These are phyloP conservation scores for Colletotrichum eleusines DNA, from an alignment of 2,329 filamentous ascomycete species.

Conservation along the genomic window DNA sequence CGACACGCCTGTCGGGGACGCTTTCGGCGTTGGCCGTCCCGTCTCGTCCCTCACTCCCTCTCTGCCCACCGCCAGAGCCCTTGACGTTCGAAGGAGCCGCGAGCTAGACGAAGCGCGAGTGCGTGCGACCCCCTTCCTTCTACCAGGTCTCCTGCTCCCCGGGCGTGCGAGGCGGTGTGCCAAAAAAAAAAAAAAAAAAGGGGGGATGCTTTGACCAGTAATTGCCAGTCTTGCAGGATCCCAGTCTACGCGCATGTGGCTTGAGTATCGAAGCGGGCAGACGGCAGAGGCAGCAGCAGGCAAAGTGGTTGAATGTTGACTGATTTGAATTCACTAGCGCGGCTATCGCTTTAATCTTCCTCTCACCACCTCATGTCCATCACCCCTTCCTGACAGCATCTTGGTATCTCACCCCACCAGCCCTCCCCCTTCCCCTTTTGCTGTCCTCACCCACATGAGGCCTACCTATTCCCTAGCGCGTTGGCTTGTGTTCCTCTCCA, in stretches of 20 bases:
- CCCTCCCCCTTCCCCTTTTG: neutral
- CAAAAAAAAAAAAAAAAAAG: no score
- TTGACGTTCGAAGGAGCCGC: no score
- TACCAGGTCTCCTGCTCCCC: no score
- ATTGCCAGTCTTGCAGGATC: neutral
- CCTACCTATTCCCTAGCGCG: slow-evolving; percentile 4
- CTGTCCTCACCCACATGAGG: slow-evolving; percentile 22
- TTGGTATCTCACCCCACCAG: slow-evolving; percentile 6
- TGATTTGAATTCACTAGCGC: slow-evolving; percentile 30
- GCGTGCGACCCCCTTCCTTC: no score
- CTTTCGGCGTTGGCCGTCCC: neutral
- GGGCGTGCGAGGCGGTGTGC: no score
- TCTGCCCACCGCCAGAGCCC: no score
- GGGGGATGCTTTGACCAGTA: neutral
- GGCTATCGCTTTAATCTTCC: slow-evolving; percentile 33
- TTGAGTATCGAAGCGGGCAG: neutral
- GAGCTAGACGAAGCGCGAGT: no score
- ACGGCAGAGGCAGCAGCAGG: neutral
- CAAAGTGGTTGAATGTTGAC: slow-evolving; percentile 13
- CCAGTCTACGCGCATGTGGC: neutral
- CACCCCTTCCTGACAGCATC: neutral
- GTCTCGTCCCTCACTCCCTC: neutral
- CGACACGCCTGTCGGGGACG: neutral
- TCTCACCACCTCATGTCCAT: slow-evolving; percentile 39
- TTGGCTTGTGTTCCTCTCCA: neutral